phyloP scores from a whole-genome alignment of 1,139 yeast genomes.

The Suhomyces anneliseae region DNA sequence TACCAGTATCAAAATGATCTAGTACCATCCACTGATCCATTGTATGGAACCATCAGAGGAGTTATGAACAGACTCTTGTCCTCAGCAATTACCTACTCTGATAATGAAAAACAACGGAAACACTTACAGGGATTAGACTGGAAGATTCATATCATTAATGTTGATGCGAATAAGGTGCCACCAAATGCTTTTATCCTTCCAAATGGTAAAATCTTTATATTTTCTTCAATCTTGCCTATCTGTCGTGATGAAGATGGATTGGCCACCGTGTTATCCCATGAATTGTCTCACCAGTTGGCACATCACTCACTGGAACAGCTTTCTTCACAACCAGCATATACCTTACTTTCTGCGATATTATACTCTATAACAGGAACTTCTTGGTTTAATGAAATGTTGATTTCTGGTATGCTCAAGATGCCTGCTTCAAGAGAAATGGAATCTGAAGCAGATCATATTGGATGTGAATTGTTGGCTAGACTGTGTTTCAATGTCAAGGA shows the following conservation, averaged over 20 bases:
- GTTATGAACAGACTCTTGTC: constrained; percentile 68
- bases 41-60: constrained; percentile 51
- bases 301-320: constrained; percentile 86
- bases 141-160: constrained; percentile 77
- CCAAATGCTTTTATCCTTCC: constrained; percentile 97
- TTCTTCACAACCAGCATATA: constrained; percentile 56
- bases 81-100: constrained; percentile 45
- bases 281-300: constrained; percentile 89
- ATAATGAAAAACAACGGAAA: constrained; percentile 31
- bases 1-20: constrained; percentile 45
- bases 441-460: constrained; percentile 93
- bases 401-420: constrained; percentile 62
- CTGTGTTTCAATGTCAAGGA: constrained; percentile 82
- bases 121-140: constrained; percentile 56
- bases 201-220: constrained; percentile 92
- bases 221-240: constrained; percentile 74
- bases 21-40: constrained; percentile 55
- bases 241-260: constrained; percentile 84
- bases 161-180: constrained; percentile 57
- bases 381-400: constrained; percentile 51
- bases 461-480: constrained; percentile 84
- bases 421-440: constrained; percentile 94
- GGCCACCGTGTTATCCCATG: constrained; percentile 93
- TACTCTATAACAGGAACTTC: constrained; percentile 33
- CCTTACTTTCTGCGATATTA: constrained; percentile 49